Conservation (phyloP, 805 yeast genomes). For the Candida chauliodis region DNA sequence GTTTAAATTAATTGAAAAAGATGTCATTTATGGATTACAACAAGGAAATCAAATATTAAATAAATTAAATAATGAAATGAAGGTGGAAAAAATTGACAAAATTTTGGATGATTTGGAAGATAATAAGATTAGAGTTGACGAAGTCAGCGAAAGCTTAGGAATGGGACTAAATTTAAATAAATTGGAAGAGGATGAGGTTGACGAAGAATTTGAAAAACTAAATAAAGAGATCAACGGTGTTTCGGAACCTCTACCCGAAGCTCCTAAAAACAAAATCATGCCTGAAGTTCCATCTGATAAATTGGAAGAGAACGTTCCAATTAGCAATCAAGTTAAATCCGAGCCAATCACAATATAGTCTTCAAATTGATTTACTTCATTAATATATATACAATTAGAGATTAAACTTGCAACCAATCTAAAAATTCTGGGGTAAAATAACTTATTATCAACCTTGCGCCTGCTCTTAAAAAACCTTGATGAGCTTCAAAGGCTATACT, state of each 20-base stretch:
- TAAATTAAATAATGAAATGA: constrained; percentile 74
- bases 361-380: too few species aligned
- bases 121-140: constrained; percentile 75
- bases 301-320: constrained; percentile 13
- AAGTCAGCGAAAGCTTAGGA: constrained; percentile 55
- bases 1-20: constrained; percentile 84
- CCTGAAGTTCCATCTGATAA: constrained; percentile 27
- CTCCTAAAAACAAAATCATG: constrained; percentile 17
- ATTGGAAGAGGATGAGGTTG: constrained; percentile 59
- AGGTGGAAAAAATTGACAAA: constrained; percentile 71
- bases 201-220: constrained; percentile 53
- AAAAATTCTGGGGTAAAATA: constrained; percentile 95
- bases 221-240: constrained; percentile 41
- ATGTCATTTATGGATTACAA: constrained; percentile 73
- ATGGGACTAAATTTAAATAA: constrained; percentile 37
- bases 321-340: constrained; percentile 16
- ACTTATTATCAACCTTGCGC: constrained; percentile 86
- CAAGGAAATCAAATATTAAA: constrained; percentile 78
- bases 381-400: not conserved
- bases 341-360: constrained; percentile 15
- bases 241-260: constrained; percentile 12
- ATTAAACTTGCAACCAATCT: constrained; percentile 64
- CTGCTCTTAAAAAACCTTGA: constrained; percentile 90
- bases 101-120: constrained; percentile 83
- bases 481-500: constrained; percentile 83